Conservation (phyloP, 495 filamentous ascomycete genomes). For the Talaromyces proteolyticus region DNA sequence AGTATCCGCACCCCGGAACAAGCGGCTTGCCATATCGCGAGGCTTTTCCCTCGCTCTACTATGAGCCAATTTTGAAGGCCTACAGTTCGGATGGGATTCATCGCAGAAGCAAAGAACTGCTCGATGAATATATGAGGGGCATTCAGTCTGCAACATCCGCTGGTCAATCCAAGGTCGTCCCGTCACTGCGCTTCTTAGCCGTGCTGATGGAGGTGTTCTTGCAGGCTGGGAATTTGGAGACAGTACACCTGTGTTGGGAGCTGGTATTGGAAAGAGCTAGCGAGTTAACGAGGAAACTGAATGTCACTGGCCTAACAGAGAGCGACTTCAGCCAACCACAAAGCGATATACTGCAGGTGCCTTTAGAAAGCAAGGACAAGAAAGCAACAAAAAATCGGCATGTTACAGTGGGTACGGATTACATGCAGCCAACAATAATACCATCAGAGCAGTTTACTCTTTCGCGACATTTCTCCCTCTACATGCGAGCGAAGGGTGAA, state of each 20-base stretch:
- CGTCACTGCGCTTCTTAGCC: conserved; percentile 54
- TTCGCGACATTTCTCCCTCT: conserved; percentile 48
- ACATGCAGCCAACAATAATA: conserved; percentile 28
- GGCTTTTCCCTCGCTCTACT: conserved; percentile 40
- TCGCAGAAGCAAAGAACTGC: conserved; percentile 47
- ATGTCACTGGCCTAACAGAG: conserved; percentile 2
- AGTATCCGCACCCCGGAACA: conserved; percentile 11
- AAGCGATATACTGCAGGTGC: too few species aligned
- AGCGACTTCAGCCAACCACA: too few species aligned
- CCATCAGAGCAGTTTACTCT: conserved; percentile 54
- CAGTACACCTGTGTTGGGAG: conserved; percentile 61
- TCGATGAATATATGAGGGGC: conserved; percentile 41
- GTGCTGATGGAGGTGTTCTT: conserved; percentile 60
- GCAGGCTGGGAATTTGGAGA: conserved; percentile 45
- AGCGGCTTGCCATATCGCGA: conserved; percentile 17
- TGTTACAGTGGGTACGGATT: not conserved
- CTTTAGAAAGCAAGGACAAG: too few species aligned
- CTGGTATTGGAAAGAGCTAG: conserved; percentile 48
- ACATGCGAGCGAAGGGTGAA: conserved; percentile 50
- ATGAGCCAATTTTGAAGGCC: conserved; percentile 55
- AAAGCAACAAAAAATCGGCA: not conserved
- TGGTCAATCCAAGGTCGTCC: conserved; percentile 20
- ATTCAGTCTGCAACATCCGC: not conserved
- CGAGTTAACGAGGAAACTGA: conserved; percentile 25
- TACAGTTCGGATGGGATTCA: conserved; percentile 53